Percentiles rank a stretch among this genome's conserved stretches.
phyloP scores from a whole-genome alignment of 1,139 yeast genomes.

The Taiozyma sp. region DNA sequence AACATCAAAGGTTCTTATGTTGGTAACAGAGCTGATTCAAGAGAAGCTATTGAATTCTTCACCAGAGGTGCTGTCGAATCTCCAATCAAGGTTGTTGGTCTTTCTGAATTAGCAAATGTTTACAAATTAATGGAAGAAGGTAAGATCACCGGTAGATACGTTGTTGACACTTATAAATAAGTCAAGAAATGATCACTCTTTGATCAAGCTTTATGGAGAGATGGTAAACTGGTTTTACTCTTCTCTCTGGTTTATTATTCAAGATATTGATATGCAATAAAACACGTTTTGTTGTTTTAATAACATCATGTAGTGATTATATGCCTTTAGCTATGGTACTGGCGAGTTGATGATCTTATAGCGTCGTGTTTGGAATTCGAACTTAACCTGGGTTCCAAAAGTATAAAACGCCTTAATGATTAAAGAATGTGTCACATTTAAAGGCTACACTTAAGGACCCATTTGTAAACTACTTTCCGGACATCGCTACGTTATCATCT shows the following conservation, averaged over 20 bases:
- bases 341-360: too few species aligned
- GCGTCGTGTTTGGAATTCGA: too few species aligned
- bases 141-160: constrained; percentile 66
- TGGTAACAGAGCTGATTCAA: constrained; percentile 76
- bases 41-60: constrained; percentile 74
- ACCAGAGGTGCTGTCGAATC: constrained; percentile 62
- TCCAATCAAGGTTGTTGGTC: constrained; percentile 63
- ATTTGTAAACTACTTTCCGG: too few species aligned
- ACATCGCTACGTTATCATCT: too few species aligned
- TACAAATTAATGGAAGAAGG: constrained; percentile 69
- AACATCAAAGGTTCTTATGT: constrained; percentile 72
- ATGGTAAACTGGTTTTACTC: background rate
- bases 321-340: too few species aligned
- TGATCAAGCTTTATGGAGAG: background rate
- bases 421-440: too few species aligned
- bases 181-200: background rate
- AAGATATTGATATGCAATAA: background rate
- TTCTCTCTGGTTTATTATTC: background rate
- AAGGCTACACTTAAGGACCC: too few species aligned
- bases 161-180: constrained; percentile 22
- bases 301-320: too few species aligned
- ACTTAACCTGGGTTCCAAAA: too few species aligned
- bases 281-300: background rate
- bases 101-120: constrained; percentile 54
- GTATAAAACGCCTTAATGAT: too few species aligned